Evolutionary conservation across 805 yeast species (phyloP), one percentile per base, ranked within the genome.

Genomic region (Sungouiozyma ichnusensis): DNA sequence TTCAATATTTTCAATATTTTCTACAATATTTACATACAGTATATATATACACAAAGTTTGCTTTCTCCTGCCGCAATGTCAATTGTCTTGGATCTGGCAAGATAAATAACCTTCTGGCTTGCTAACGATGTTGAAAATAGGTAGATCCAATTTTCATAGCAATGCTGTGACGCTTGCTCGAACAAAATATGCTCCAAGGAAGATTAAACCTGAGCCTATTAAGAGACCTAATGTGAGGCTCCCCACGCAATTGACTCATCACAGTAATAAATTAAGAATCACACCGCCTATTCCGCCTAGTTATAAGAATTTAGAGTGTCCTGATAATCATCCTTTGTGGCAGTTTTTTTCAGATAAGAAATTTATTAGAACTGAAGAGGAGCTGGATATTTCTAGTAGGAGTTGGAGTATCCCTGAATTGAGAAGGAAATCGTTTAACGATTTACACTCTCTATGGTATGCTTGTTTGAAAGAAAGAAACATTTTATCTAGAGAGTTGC

Each of bases 251-350:
- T 37, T 40, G 9, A 50, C 56, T 0, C 62, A 57, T 37, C 62
- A 60, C 37, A 45, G 44, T 41, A 56, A 49, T 15, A 41, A 49
- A 33, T 63, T 82, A 47, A 65, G 69, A 48, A 71, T 88, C 49
- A 74, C 90, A 42, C 74, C 82, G 11, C 97, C 97, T 14, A 81
- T 92, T 50, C 74, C 85, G 13, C 97, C 98, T 14, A 74, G 92
- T 2, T 79, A 74, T 41, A 69, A 72, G 48, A 85, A 85, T 61
- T 71, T 88, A 42, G 71, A 71, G 45, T 83, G 84, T 29, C 73
- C 77, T 13, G 90, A 81, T 4, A 83, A 82, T 59, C 98, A 92
- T 64, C 98, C 97, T 24, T 70, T 92, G 48, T 92, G 96, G 95
- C 88, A 84, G 53, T 92, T 92, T 60, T 92, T 90, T 67, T 60